These are phyloP conservation scores for Aspergillus sclerotioniger DNA, from an alignment of 495 filamentous ascomycete genomes.

Conservation along the genomic window DNA sequence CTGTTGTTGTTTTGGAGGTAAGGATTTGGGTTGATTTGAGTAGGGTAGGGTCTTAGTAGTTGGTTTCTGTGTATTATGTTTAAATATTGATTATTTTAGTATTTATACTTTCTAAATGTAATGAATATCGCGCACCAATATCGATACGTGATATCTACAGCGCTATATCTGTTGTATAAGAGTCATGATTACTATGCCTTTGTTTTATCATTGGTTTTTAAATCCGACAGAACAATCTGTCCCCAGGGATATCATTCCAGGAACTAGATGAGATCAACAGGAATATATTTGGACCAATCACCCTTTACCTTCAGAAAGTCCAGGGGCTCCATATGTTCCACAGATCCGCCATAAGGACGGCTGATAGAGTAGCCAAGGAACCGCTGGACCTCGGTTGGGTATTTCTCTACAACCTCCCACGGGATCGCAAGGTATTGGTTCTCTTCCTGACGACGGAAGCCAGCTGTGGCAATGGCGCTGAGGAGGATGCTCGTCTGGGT, in stretches of 20 bases:
- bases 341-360: conserved; percentile 12
- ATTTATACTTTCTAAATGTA: too few relatives aligned
- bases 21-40: too few relatives aligned
- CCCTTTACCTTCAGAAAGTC: conserved; percentile 15
- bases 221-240: too few relatives aligned
- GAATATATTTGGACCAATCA: conserved; percentile 12
- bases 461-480: conserved; percentile 27
- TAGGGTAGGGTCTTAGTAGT: too few relatives aligned
- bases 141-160: too few relatives aligned
- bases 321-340: conserved; percentile 16
- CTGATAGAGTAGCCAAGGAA: conserved; percentile 14
- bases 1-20: too few relatives aligned
- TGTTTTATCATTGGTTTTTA: too few relatives aligned
- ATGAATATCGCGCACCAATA: too few relatives aligned
- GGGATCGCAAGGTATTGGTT: conserved; percentile 17
- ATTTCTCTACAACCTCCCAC: conserved; percentile 7
- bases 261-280: conserved; percentile 11
- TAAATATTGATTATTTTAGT: too few relatives aligned
- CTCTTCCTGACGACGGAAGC: conserved; percentile 27
- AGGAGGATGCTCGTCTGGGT: not conserved
- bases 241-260: not conserved
- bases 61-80: too few relatives aligned
- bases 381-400: conserved; percentile 9
- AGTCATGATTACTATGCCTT: too few relatives aligned
- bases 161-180: too few relatives aligned